Evolutionary conservation across 306 rosid genomes (phyloP).

Genomic region (Parietaria judaica): DNA sequence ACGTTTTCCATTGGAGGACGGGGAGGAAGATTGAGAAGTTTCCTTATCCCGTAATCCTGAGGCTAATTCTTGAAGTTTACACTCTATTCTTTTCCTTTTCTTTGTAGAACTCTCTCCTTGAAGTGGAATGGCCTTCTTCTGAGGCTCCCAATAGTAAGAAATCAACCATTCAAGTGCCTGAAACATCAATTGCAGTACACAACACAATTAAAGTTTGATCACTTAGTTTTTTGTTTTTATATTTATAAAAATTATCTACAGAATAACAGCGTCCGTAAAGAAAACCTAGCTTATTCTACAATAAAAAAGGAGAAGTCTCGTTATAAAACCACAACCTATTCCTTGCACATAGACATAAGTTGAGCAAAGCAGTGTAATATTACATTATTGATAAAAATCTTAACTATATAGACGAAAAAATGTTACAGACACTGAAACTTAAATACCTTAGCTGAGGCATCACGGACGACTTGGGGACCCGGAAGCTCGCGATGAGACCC

Average conservation of each 20-base stretch:
- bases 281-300: too few species aligned
- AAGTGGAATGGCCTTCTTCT: slow-evolving; percentile 72
- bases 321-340: too few species aligned
- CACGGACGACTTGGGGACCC: slow-evolving; percentile 57
- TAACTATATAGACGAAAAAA: too few species aligned
- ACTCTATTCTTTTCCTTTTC: slow-evolving; percentile 48
- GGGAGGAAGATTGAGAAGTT: slow-evolving; percentile 24
- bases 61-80: slow-evolving; percentile 54
- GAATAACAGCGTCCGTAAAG: too few species aligned
- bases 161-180: slow-evolving; percentile 96
- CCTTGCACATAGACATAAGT: too few species aligned
- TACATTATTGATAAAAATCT: too few species aligned
- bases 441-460: slow-evolving; percentile 58
- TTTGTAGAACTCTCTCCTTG: slow-evolving; percentile 44
- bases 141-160: slow-evolving; percentile 91
- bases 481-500: slow-evolving; percentile 97
- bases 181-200: slow-evolving; percentile 20
- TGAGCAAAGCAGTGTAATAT: too few species aligned
- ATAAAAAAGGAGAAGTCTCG: too few species aligned
- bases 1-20: slow-evolving; percentile 50
- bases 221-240: too few species aligned
- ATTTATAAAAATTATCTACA: too few species aligned
- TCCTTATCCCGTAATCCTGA: slow-evolving; percentile 37
- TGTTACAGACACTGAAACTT: too few species aligned
- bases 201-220: neutral